phyloP scores from a whole-genome alignment of 164 flowering plant genomes.

The Stephania yunnanensis region DNA sequence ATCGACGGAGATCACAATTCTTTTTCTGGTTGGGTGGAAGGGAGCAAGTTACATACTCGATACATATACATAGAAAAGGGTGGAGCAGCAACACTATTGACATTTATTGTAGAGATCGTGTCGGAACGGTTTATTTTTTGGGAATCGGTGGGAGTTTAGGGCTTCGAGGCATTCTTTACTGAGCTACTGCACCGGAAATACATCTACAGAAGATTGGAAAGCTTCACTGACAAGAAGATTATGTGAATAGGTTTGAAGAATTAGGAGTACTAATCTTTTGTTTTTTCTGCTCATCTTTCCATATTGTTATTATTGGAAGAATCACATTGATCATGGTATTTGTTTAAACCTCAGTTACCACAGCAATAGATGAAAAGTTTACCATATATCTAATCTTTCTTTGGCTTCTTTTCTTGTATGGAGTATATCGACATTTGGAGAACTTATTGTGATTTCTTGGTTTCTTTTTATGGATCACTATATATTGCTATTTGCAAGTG shows the following conservation, averaged over 20 bases:
- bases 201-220: neutral
- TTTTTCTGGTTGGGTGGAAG: neutral
- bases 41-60: neutral
- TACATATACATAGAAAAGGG: neutral
- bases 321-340: neutral
- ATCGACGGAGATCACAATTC: neutral
- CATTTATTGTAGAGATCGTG: neutral
- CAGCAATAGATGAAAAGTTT: neutral
- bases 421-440: too few relatives aligned
- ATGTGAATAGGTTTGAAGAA: conserved; percentile 2
- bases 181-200: neutral
- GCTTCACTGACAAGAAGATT: neutral
- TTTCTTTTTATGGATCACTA: too few relatives aligned
- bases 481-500: too few relatives aligned
- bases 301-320: neutral
- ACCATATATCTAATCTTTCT: neutral
- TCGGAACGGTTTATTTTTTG: neutral
- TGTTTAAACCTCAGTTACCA: neutral
- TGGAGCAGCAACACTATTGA: neutral
- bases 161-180: neutral
- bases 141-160: neutral
- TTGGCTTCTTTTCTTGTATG: neutral
- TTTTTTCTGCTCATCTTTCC: neutral
- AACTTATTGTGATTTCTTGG: too few relatives aligned
- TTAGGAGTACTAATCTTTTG: neutral